Evolutionary conservation across 768 basidiomycete species (phyloP).

Genomic region (Tylopilus vinaceipallidus): DNA sequence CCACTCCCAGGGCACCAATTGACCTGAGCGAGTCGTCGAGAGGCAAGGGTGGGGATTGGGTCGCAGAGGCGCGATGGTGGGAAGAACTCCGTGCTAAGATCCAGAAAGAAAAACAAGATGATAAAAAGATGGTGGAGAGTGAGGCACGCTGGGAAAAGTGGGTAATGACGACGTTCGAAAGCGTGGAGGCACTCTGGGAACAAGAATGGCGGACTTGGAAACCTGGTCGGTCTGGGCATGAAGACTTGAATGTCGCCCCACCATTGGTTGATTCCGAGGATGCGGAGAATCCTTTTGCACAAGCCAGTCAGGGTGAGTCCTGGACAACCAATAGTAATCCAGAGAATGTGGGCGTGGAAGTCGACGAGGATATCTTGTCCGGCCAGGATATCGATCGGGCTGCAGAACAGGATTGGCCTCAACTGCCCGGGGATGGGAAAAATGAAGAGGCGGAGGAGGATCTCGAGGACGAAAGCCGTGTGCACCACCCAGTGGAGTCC

Average conservation of each 20-base stretch:
- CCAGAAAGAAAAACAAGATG: constrained; percentile 39
- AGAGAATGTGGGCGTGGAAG: constrained; percentile 25
- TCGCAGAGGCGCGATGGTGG: constrained; percentile 73
- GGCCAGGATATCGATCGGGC: constrained; percentile 35
- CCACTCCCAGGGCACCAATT: constrained; percentile 70
- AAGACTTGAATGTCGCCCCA: constrained; percentile 12
- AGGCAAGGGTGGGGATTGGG: constrained; percentile 60
- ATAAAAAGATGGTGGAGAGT: constrained; percentile 21
- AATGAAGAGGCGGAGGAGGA: constrained; percentile 16
- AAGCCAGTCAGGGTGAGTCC: constrained; percentile 14
- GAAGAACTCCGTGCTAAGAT: constrained; percentile 66
- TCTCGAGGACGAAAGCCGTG: constrained; percentile 7
- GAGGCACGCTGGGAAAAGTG: constrained; percentile 59
- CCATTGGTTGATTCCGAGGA: constrained; percentile 17
- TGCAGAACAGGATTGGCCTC: constrained; percentile 23
- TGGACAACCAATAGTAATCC: constrained; percentile 4
- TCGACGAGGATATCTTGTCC: constrained; percentile 30
- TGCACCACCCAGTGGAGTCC: neutral
- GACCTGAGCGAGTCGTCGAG: constrained; percentile 66
- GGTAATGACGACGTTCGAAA: constrained; percentile 89
- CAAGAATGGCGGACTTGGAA: constrained; percentile 56
- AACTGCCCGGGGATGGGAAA: constrained; percentile 3
- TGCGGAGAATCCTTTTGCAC: constrained; percentile 26
- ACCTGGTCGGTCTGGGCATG: constrained; percentile 29
- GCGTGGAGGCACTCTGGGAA: constrained; percentile 85